Conservation (phyloP, 2,329 filamentous ascomycete species). For the Onygena corvina region DNA sequence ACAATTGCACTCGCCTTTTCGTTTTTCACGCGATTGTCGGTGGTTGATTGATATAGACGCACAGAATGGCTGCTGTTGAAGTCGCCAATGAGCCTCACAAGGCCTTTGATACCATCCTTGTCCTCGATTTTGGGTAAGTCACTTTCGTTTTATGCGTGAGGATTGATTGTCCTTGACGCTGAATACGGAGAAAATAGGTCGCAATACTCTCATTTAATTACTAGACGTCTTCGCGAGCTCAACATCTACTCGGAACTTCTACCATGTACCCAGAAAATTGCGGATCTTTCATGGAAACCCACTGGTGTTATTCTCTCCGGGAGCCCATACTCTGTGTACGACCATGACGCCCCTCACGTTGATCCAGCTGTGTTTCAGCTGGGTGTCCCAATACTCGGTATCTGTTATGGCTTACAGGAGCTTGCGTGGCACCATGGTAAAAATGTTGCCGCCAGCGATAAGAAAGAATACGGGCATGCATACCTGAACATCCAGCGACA, state of each 20-base stretch:
- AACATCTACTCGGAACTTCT: constrained; percentile 82
- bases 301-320: constrained; percentile 72
- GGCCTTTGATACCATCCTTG: constrained; percentile 23
- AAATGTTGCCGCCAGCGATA: constrained; percentile 56
- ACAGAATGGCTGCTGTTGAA: constrained; percentile 16
- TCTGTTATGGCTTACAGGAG: constrained; percentile 56
- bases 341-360: constrained; percentile 61
- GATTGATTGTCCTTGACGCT: background rate
- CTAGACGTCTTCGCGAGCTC: constrained; percentile 43
- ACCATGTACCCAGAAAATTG: constrained; percentile 69
- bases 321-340: constrained; percentile 69
- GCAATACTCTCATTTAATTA: constrained; percentile 13
- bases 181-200: constrained; percentile 8
- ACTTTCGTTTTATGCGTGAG: background rate
- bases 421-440: constrained; percentile 57
- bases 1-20: background rate
- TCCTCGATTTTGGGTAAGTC: constrained; percentile 14
- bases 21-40: background rate
- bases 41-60: background rate
- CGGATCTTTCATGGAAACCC: constrained; percentile 65
- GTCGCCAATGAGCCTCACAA: constrained; percentile 21
- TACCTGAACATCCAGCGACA: constrained; percentile 50
- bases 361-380: constrained; percentile 73
- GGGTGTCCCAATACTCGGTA: constrained; percentile 48
- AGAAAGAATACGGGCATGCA: constrained; percentile 61